phyloP scores from a whole-genome alignment of 495 filamentous ascomycete species.

The Aspergillus hancockii region DNA sequence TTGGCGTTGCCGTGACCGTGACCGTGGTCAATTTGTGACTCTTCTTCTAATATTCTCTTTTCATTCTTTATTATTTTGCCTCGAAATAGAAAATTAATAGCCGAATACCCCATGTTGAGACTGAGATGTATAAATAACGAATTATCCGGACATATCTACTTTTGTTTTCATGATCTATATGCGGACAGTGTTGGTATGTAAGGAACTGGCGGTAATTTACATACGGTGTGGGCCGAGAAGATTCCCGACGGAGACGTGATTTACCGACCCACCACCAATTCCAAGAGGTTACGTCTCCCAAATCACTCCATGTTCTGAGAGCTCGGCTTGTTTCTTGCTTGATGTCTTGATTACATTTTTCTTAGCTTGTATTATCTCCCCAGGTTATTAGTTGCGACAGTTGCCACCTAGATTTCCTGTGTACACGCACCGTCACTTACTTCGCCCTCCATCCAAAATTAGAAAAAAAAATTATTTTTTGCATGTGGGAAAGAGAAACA shows the following conservation, averaged over 20 bases:
- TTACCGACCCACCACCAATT: conserved; percentile 7
- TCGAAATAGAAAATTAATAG: neutral
- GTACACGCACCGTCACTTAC: neutral
- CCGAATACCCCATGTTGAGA: neutral
- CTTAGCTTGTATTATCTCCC: neutral
- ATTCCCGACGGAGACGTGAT: neutral
- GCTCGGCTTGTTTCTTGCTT: neutral
- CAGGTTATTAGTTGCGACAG: neutral
- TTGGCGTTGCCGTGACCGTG: conserved; percentile 11
- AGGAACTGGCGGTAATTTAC: conserved; percentile 4
- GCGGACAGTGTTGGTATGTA: too few relatives aligned
- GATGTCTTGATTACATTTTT: neutral
- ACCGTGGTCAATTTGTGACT: neutral
- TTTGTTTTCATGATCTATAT: too few relatives aligned
- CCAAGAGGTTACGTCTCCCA: conserved; percentile 3
- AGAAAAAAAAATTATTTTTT: neutral
- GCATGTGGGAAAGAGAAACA: conserved; percentile 18
- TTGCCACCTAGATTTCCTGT: conserved; percentile 1
- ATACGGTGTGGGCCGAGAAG: conserved; percentile 16
- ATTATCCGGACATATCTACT: neutral
- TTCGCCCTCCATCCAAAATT: conserved; percentile 8
- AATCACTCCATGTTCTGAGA: neutral
- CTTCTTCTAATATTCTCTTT: conserved; percentile 1
- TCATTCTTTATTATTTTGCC: neutral
- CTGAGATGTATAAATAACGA: neutral